phyloP scores from a whole-genome alignment of 305 asterid genomes.

The Fraxinus nigra region DNA sequence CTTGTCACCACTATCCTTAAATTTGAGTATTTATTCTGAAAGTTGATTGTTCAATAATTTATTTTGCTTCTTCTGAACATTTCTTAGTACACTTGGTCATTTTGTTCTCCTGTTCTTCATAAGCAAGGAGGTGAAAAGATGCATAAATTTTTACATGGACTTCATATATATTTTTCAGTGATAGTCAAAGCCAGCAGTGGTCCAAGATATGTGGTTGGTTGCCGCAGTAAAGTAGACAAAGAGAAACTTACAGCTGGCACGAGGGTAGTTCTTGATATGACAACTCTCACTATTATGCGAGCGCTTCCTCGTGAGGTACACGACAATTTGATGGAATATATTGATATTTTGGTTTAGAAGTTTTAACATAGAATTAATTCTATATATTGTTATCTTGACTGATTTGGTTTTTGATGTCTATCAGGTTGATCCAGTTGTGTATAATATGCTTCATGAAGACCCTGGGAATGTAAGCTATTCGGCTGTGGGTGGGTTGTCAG shows the following conservation, averaged over 20 bases:
- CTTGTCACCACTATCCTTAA: neutral
- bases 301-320: constrained; percentile 97
- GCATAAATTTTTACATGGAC: constrained; percentile 5
- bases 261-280: constrained; percentile 95
- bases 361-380: constrained; percentile 4
- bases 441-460: constrained; percentile 92
- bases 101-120: constrained; percentile 18
- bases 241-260: constrained; percentile 83
- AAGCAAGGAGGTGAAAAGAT: neutral
- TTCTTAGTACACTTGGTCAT: neutral
- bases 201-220: constrained; percentile 96
- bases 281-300: constrained; percentile 94
- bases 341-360: constrained; percentile 6
- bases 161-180: constrained; percentile 42
- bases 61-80: neutral
- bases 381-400: neutral
- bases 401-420: neutral
- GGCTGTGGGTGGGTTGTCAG: constrained; percentile 94
- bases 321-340: constrained; percentile 8
- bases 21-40: neutral
- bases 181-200: constrained; percentile 98
- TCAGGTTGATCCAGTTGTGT: constrained; percentile 97
- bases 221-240: constrained; percentile 95
- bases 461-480: constrained; percentile 97
- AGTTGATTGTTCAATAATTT: constrained; percentile 2